Base-by-base conservation (phyloP, 345 rosid species). In the Trapa bicornis region DNA sequence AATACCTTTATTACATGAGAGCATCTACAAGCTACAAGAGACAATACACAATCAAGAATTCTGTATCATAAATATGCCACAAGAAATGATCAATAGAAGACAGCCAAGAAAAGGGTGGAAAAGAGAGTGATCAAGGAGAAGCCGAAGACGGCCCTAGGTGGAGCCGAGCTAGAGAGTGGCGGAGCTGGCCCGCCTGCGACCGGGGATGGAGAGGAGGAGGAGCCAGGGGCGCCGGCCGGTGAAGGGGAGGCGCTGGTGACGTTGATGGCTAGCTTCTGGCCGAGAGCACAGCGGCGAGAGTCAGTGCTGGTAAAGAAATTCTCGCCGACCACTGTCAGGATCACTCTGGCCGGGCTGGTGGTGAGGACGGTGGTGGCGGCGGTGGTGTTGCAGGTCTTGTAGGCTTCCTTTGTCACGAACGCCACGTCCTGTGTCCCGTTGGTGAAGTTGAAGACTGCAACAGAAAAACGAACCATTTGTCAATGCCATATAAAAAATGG, bases 351-450 rank as follows among this genome's bases (percentile, higher is more conserved):
- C 0, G 87, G 92, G 37, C 81, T 69, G 5, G 32, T 73, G 36
- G 52, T 53, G 17, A 47, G 41, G 45, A 35, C 52, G n/a, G 75
- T 37, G 47, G 72, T 35, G 12, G 85, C 73, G 41, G 71, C 69
- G 57, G 63, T 74, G 42, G 75, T 78, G 68, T 67, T 71, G 75
- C 92, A 84, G 7, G 70, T 61, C 1, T 77, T 79, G 53, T 69
- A 84, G 39, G 77, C 80, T 38, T 47, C 76, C 76, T 77, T 16
- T 2, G 77, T 77, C 72, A 86, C 86, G 48, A 71, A 69, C 2
- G 84, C 86, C 52, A 86, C 87, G 39, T 84, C 80, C 66, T 86
- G 92, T 12, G 78, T 71, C 57, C 72, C 83, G 60, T 71, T 67
- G n/a, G 52, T 42, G 69, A 84, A 86, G 36, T 81, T 83, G 72